A percentile compares a stretch with the other conserved stretches of the same genome.
Evolutionary conservation across 208 protist species (phyloP).

Genomic region (Wallacemonas sp.): DNA sequence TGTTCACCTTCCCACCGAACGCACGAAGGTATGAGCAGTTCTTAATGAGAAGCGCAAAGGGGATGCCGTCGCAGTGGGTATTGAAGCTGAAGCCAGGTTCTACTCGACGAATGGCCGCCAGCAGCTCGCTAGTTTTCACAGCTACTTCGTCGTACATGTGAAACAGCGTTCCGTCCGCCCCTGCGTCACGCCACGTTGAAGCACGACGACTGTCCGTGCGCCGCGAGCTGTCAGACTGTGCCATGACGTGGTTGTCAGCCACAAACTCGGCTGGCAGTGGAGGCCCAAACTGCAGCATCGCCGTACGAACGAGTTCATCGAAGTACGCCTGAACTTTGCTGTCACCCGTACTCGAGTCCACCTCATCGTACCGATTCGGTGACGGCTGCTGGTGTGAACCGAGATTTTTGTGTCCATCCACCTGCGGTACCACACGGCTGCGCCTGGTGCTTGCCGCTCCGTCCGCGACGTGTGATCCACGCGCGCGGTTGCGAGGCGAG

Average conservation of each 20-base stretch:
- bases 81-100: slow-evolving; percentile 61
- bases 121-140: slow-evolving; percentile 53
- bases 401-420: no score
- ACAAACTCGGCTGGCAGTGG: slow-evolving; percentile 76
- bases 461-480: no score
- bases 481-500: no score
- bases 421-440: no score
- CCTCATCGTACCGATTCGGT: slow-evolving; percentile 32
- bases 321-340: slow-evolving; percentile 74
- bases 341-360: slow-evolving; percentile 48
- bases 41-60: slow-evolving; percentile 74
- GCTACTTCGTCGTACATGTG: slow-evolving; percentile 71
- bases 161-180: slow-evolving; percentile 30
- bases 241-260: slow-evolving; percentile 43
- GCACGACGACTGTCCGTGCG: background rate
- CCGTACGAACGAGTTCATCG: slow-evolving; percentile 49
- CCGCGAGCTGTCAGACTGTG: background rate
- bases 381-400: background rate
- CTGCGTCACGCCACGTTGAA: slow-evolving; percentile 5
- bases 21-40: slow-evolving; percentile 77
- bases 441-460: no score
- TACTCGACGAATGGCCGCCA: slow-evolving; percentile 43
- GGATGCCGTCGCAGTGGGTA: slow-evolving; percentile 63
- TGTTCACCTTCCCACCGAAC: slow-evolving; percentile 58
- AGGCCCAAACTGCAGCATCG: slow-evolving; percentile 71